Conservation (phyloP, 257 asterid genomes). For the Jacaranda copaia region DNA sequence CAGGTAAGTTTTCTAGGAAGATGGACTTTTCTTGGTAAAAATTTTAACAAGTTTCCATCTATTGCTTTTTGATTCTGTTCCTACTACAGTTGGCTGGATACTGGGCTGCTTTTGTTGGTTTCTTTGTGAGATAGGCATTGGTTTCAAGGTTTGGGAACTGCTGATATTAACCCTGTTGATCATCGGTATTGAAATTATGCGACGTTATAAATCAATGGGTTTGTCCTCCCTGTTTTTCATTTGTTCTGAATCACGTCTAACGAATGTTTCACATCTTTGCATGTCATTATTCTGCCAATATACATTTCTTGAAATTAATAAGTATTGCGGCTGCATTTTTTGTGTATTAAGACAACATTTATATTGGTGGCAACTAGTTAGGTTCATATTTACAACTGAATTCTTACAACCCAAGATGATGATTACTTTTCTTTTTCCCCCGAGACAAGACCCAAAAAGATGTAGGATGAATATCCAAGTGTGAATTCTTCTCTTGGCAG, state of each 20-base stretch:
- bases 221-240: background rate
- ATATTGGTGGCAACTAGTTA: no score
- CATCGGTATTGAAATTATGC: background rate
- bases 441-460: no score
- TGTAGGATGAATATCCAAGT: no score
- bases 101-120: conserved; percentile 57
- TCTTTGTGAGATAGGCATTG: conserved; percentile 54
- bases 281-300: conserved; percentile 7
- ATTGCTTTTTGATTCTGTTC: conserved; percentile 23
- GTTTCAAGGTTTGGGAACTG: background rate
- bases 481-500: no score
- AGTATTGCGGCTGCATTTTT: background rate
- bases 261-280: conserved; percentile 7
- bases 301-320: background rate
- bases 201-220: background rate
- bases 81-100: conserved; percentile 75
- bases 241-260: conserved; percentile 7
- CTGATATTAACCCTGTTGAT: background rate
- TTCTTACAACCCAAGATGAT: no score
- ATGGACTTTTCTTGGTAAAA: background rate
- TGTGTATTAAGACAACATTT: background rate
- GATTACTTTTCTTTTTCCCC: no score
- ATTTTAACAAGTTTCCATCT: background rate
- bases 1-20: conserved; percentile 57
- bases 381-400: no score